These are phyloP conservation scores for Cubamyces sp. DNA, from an alignment of 768 basidiomycete species.

Conservation along the genomic window DNA sequence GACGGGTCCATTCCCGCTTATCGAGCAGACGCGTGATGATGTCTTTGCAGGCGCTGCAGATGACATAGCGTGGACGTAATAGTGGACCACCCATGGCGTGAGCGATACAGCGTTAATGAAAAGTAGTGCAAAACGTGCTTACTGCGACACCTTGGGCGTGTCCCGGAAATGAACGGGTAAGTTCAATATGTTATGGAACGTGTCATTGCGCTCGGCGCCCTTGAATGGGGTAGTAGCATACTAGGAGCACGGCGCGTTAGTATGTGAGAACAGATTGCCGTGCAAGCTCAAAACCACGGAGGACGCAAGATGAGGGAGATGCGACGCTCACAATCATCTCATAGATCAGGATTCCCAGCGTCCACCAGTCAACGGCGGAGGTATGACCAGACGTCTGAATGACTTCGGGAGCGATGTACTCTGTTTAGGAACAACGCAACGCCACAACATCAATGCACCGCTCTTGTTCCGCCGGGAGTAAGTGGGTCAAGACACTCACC, in stretches of 20 bases:
- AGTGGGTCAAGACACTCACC: slow-evolving; percentile 49
- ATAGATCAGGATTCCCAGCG: slow-evolving; percentile 95
- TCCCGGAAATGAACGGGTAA: slow-evolving; percentile 88
- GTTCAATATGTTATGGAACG: slow-evolving; percentile 93
- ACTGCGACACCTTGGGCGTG: slow-evolving; percentile 76
- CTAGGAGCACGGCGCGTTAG: slow-evolving; percentile 46
- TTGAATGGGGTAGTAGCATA: slow-evolving; percentile 99
- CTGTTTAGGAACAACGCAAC: slow-evolving; percentile 49
- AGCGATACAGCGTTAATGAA: slow-evolving; percentile 14
- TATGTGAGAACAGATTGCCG: slow-evolving; percentile 4
- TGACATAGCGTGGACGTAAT: slow-evolving; percentile 19
- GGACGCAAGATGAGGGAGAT: slow-evolving; percentile 3
- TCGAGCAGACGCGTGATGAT: slow-evolving; percentile 84
- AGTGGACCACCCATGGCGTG: slow-evolving; percentile 15
- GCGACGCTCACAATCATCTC: slow-evolving; percentile 90
- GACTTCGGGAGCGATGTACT: slow-evolving; percentile 99
- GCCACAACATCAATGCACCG: slow-evolving; percentile 23
- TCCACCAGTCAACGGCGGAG: slow-evolving; percentile 99
- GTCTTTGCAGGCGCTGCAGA: slow-evolving; percentile 80
- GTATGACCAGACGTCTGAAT: slow-evolving; percentile 97
- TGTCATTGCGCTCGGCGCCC: slow-evolving; percentile 90
- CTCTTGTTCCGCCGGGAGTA: slow-evolving; percentile 7
- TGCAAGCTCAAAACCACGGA: slow-evolving; percentile 12
- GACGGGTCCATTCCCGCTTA: slow-evolving; percentile 86
- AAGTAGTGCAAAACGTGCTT: slow-evolving; percentile 37